Percentiles rank a stretch among this genome's conserved stretches.
Evolutionary conservation across 1,284 basidiomycete genomes (phyloP).

Genomic region (Rhizoctonia solani): DNA sequence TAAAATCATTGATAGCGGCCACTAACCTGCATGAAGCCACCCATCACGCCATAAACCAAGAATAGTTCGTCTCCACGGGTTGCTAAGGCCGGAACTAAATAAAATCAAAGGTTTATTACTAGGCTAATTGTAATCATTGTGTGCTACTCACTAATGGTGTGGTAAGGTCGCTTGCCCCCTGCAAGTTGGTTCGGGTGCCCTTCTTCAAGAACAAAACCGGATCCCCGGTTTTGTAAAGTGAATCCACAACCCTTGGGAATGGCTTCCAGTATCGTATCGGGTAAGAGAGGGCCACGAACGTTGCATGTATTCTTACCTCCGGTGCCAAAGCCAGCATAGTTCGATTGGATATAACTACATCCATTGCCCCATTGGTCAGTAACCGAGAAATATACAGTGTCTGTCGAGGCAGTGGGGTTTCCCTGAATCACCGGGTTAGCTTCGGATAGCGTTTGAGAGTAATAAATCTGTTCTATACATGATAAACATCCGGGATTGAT

Average conservation of each 20-base stretch:
- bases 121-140: background rate
- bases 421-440: constrained; percentile 55
- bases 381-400: constrained; percentile 93
- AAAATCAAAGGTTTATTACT: background rate
- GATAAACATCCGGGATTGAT: constrained; percentile 67
- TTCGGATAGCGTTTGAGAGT: background rate
- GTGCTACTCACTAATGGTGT: constrained; percentile 72
- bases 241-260: constrained; percentile 93
- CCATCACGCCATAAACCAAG: constrained; percentile 91
- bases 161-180: constrained; percentile 88
- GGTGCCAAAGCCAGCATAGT: constrained; percentile 84
- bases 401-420: constrained; percentile 77
- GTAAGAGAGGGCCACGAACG: background rate
- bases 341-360: constrained; percentile 93
- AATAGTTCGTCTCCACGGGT: constrained; percentile 82
- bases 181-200: constrained; percentile 80
- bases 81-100: constrained; percentile 77
- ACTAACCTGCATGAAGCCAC: constrained; percentile 87
- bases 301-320: constrained; percentile 53
- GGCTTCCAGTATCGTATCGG: constrained; percentile 61
- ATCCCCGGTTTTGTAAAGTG: constrained; percentile 92
- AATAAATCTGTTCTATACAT: constrained; percentile 50
- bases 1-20: constrained; percentile 16
- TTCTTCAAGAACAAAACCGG: constrained; percentile 77
- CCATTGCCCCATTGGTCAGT: constrained; percentile 90